Evolutionary conservation across 352 stramenopile species (phyloP), one percentile per base, ranked within the genome.

Genomic region (Globisporangium carolinianum): DNA sequence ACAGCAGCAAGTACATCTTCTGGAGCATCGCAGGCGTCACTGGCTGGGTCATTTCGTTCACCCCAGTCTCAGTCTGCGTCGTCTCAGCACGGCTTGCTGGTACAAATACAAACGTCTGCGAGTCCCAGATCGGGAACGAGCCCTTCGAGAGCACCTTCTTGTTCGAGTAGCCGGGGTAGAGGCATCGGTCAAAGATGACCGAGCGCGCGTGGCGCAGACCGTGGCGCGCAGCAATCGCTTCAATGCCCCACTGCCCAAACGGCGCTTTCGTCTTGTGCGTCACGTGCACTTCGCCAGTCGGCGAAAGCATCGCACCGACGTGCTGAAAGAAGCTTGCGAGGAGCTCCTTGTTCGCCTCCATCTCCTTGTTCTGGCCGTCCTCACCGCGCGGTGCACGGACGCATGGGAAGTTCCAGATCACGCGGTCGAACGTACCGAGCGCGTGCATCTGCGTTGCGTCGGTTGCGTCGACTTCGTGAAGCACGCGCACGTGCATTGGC

Each of bases 401-500:
- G 60, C 95, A 98, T 24, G 95, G 94, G 65, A 98, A 98, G 71
- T 98, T 98, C 92, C 94, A 99, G 38, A 97, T 76, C 48, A 99
- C 87, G 61, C 89, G 76, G 67, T 98, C 85, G 68, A 97, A 98
- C 35, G 60, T 63, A 2, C 72, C 73, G 7, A 86, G 55, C n/a
- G 46, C 47, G n/a, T 73, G 60, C 59, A 98, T 77, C 50, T 96
- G 93, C 51, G 79, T 58, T 0, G 69, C 60, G 50, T 86, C 64
- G 0, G 92, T 98, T 6, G 91, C 96, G 65, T 99, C 96, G 1
- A 98, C 79, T 47, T 85, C 80, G 60, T 97, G 96, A 9, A 63
- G 63, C 46, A 98, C 76, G 10, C 67, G 71, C 42, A 84, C 83
- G n/a, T 94, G 65, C 2, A 52, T 11, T 5, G 37, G 1, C 66